Base-by-base conservation (phyloP, 2,329 filamentous ascomycete genomes). In the Colletotrichum cuscutae region DNA sequence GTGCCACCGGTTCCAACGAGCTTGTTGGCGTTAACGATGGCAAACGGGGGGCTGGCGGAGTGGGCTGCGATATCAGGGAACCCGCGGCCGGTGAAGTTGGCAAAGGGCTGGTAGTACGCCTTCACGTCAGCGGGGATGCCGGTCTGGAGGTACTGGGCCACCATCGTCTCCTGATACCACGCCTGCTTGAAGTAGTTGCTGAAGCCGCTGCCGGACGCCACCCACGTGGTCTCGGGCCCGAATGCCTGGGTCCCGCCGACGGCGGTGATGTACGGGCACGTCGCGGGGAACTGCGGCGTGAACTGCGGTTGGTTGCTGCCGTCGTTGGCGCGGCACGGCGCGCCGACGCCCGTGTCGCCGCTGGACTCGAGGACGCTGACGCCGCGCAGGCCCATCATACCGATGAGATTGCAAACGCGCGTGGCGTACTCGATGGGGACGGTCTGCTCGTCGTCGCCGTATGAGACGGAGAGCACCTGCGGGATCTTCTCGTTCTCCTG, bases 381-480 rank as follows among this genome's bases (percentile, higher is more conserved):
- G 3, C 91, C 91, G 15, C 91, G 88, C 0, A 88, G 88, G 19
- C 89, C 90, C 11, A 93, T 86, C 77, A 92, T 89, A 5, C 88
- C 90, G 73, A 92, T 90, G 54, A 90, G 83, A 76, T 85, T 84
- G 82, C 92, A 93, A 4, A 89, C 88, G 15, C 86, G 83, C 57
- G 84, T 83, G 5, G 89, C 87, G 77, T 92, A 93, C 7, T 85
- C 83, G 19, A 81, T 78, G 0, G 91, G 91, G 0, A 93, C 85
- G 2, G 86, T 89, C 79, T 90, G 90, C 80, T 93, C 92, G 54
- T 90, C 84, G 74, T 93, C 91, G n/a, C 89, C 91, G 76, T 94
- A 94, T 0, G 90, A 93, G 12, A 89, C 90, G 42, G 86, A 87
- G 64, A 94, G 86, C 22, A 92, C 87, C 3, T 89, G 86, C 0